Evolutionary conservation across 306 rosid species (phyloP).

Genomic region (Bauhinia variegata): DNA sequence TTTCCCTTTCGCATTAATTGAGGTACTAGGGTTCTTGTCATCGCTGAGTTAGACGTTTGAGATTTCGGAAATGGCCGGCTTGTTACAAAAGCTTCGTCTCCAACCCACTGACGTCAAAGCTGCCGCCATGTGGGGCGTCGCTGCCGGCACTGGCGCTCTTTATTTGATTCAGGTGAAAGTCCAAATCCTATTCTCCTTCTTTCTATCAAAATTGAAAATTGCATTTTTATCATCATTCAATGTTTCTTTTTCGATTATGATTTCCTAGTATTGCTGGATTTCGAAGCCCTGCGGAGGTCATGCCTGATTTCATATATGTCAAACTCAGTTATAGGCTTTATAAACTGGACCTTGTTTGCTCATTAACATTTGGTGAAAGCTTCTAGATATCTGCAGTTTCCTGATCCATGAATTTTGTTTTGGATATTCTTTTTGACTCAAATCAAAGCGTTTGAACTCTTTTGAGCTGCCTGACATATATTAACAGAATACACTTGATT

Average conservation of each 20-base stretch:
- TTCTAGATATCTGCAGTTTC: constrained; percentile 18
- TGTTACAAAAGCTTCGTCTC: constrained; percentile 51
- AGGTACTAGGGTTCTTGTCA: constrained; percentile 42
- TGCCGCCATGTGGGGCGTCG: constrained; percentile 86
- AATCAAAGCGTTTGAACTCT: neutral
- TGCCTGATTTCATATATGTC: neutral
- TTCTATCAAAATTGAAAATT: neutral
- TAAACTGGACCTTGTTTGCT: neutral
- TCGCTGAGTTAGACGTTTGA: constrained; percentile 12
- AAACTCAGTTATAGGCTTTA: neutral
- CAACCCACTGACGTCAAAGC: constrained; percentile 68
- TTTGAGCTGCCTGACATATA: neutral
- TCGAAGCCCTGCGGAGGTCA: neutral
- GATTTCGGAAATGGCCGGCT: constrained; percentile 53
- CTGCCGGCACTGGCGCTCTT: constrained; percentile 64
- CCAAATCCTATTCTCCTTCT: neutral
- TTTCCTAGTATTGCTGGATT: neutral
- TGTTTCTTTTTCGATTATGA: neutral
- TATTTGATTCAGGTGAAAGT: constrained; percentile 67
- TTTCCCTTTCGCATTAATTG: constrained; percentile 15
- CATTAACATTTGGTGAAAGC: neutral
- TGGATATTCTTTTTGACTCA: neutral
- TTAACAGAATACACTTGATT: neutral
- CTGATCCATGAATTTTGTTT: neutral
- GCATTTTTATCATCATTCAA: neutral